phyloP scores from a whole-genome alignment of 164 flowering plant genomes.

The Tinospora cordifolia region DNA sequence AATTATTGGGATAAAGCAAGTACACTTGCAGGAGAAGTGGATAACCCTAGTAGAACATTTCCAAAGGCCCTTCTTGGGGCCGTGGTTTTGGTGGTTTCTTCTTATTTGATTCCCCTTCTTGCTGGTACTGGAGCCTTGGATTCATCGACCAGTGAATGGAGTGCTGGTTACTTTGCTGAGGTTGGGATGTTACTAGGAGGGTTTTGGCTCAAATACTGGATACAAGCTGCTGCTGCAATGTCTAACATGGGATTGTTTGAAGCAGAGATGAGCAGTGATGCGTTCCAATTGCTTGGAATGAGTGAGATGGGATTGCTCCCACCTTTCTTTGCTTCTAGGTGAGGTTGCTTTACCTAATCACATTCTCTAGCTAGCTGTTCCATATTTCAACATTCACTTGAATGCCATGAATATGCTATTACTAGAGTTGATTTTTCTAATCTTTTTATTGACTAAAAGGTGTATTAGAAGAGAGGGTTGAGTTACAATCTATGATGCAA shows the following conservation, averaged over 20 bases:
- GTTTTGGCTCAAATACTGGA: constrained; percentile 81
- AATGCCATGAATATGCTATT: too few relatives aligned
- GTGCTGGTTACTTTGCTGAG: constrained; percentile 86
- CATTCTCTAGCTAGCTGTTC: not conserved
- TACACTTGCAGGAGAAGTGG: constrained; percentile 77
- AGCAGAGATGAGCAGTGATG: constrained; percentile 91
- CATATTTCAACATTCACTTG: not conserved
- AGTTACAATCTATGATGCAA: too few relatives aligned
- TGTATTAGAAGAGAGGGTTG: too few relatives aligned
- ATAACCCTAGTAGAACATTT: constrained; percentile 58
- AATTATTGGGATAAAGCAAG: constrained; percentile 96
- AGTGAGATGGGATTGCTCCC: constrained; percentile 94
- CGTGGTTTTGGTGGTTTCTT: constrained; percentile 56
- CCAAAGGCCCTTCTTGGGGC: constrained; percentile 77
- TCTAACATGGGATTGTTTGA: constrained; percentile 88
- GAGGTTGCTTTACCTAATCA: not conserved
- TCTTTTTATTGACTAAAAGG: too few relatives aligned
- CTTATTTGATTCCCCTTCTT: constrained; percentile 72
- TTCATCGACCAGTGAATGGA: constrained; percentile 52
- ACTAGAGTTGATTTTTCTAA: too few relatives aligned
- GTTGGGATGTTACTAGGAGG: constrained; percentile 85
- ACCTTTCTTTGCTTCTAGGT: constrained; percentile 13
- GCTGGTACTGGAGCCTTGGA: constrained; percentile 80
- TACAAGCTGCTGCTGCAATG: constrained; percentile 83
- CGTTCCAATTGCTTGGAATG: constrained; percentile 90